Evolutionary conservation across 495 filamentous ascomycete species (phyloP), one percentile per base, ranked within the genome.

Genomic region (Lindgomyces ingoldianus): DNA sequence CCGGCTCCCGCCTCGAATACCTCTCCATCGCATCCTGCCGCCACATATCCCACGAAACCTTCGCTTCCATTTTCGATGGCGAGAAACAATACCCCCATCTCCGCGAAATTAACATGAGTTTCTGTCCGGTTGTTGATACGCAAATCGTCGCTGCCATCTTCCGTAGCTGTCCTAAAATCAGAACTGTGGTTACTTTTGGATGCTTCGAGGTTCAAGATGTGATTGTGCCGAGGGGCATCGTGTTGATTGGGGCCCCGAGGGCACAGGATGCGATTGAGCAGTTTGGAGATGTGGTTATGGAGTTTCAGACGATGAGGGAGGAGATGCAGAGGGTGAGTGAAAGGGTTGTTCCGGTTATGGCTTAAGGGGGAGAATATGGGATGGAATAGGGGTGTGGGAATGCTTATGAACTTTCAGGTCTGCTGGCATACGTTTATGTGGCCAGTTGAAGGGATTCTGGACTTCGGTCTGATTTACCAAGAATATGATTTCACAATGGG

Each of bases 21-120:
- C 75, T 97, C 19, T 87, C 93, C 67, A 79, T 96, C 26, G 78
- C 87, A 14, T 91, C 86, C 8, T 96, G 91, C 71, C 85, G 91
- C 22, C 87, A 94, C 70, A 89, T 97, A 52, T 81, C 81, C 6
- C 76, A 78, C 48, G 78, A 80, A 19, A 84, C 88, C 0, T 90
- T 93, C 58, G 83, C 88, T 56, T 79, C 84, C 16, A 86, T 87
- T 9, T 97, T 96, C 69, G 78, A 80, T 1, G 65, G 71, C 21
- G 79, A 76, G 21, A 82, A 81, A 50, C 59, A 64, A 6, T 97
- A 94, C 64, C 84, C 85, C 0, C 74, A 82, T 3, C 79, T 97
- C 41, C 74, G 74, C 48, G 82, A 87, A 58, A 76, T 96, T 33
- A 88, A 97, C 70, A 78, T 96, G 50, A 87, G 86, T 62, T 96